Conservation (phyloP, 192 early-diverging fungal species). For the Coemansia sp. region DNA sequence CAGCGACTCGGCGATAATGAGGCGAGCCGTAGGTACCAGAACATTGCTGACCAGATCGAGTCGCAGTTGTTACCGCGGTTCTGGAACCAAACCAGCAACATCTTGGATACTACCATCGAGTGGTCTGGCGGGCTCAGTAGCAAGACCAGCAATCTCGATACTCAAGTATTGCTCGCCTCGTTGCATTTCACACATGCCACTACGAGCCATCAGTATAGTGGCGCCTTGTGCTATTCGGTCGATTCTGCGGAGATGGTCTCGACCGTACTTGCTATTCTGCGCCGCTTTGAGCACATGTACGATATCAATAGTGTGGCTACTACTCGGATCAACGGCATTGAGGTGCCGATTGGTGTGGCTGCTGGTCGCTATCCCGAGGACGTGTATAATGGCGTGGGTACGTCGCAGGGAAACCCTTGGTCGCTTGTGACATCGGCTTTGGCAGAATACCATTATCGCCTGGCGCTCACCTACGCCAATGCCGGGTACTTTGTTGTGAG, state of each 20-base stretch:
- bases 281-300: constrained; percentile 24
- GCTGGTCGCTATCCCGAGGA: constrained; percentile 81
- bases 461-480: constrained; percentile 30
- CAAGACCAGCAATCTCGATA: constrained; percentile 63
- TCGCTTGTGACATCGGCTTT: constrained; percentile 62
- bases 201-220: too few species aligned
- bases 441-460: constrained; percentile 68
- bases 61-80: constrained; percentile 37
- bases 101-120: constrained; percentile 51
- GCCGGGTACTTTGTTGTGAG: constrained; percentile 37
- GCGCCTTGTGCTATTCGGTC: too few species aligned
- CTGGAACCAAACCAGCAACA: constrained; percentile 35
- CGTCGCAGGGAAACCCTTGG: constrained; percentile 79
- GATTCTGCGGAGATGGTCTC: constrained; percentile 17
- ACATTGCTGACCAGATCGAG: constrained; percentile 35
- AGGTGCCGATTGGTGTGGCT: constrained; percentile 53
- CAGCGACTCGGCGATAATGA: neutral
- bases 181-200: constrained; percentile 42
- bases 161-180: constrained; percentile 63
- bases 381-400: constrained; percentile 69
- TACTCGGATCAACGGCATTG: constrained; percentile 12
- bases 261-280: constrained; percentile 20
- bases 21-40: constrained; percentile 34
- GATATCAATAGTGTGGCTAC: constrained; percentile 21
- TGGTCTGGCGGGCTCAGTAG: constrained; percentile 40